Evolutionary conservation across 139 green algal genomes (phyloP), one percentile per base, ranked within the genome.

Genomic region (Coelastrella sp.): DNA sequence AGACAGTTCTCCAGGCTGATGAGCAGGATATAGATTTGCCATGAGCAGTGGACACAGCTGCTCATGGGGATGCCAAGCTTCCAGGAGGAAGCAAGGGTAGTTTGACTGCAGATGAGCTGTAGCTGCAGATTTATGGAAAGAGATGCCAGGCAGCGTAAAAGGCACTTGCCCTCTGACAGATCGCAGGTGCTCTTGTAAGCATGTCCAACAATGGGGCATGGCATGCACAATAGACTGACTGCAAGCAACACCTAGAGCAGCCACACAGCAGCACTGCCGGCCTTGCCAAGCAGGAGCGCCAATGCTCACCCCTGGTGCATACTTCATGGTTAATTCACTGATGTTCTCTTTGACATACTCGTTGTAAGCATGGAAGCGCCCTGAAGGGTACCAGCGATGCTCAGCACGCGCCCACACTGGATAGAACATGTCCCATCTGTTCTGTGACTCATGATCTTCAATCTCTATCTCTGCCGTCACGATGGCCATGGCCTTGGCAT

Each of bases 341-440:
- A 88, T 80, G 66, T 88, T 88, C 4, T 88, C 49, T 49, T 88
- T 88, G 20, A 88, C 84, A 24, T 88, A 88, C 68, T 80, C 27
- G 68, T 88, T 88, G 84, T 88, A 88, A 15, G 84, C 84, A 58
- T 73, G 65, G 57, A 88, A 88, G 20, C 84, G 66, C 35, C 84
- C 84, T 12, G 84, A 61, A 4, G 84, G 84, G 68, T 88, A 88
- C 84, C 84, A 88, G 22, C 84, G 68, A 24, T 88, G 84, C 84
- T 88, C 84, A 4, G 84, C 84, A 27, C 84, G 84, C 6, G 84
- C 84, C 84, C 84, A 88, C 6, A 88, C 22, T 11, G 84, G 84
- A 49, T 88, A 88, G 66, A 35, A 88, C 49, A 24, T 70, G 68
- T 88, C 84, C 66, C 68, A 81, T 17, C 84, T 35, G 84, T 88